Base-by-base conservation (phyloP, 768 basidiomycete genomes). In the Mycena indigotica region DNA sequence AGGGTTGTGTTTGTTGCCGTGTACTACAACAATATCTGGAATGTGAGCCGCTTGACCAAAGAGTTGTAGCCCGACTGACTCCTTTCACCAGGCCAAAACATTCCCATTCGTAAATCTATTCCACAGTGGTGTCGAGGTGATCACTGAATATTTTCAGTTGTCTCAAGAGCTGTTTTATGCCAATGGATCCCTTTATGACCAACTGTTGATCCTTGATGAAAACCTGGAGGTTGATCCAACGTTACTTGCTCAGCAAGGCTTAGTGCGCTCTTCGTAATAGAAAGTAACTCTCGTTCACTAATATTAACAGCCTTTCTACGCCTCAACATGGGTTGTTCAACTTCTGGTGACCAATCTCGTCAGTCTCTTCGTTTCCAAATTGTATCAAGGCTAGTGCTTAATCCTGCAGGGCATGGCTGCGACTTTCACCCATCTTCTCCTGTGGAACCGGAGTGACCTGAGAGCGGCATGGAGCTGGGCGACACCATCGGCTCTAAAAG, bases 21-120 rank as follows among this genome's bases (percentile, higher is more conserved):
- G 6, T 86, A 81, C 65, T 85, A 83, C 63, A 75, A 73, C 24
- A 80, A 85, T 57, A 76, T 76, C 5, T 85, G 83, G 83, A 70
- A 80, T 52, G 41, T 44, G 41, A 6, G 41, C 23, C 41, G 21
- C 8, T 8, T 19, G 6, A 44, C 23, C 13, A 13, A 5, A 8
- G 41, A 16, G 8, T 6, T 8, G 41, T 8, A 44, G 8, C 41
- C 15, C 15, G 6, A 44, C 41, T 44, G 32, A 35, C 32, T 35
- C 32, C 32, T 8, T 35, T 8, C 21, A 8, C 6, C 21, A 44
- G 41, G 79, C 78, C 41, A 72, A 68, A 63, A 63, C 41, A 50
- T 69, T 70, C 50, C 65, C 68, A 5, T 72, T 71, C 65, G 69
- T 71, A 54, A 49, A 60, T 45, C 26, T 17, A 26, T n/a, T n/a